These are phyloP conservation scores for Diospyros kaki DNA, from an alignment of 148 eudicot species.

Conservation along the genomic window DNA sequence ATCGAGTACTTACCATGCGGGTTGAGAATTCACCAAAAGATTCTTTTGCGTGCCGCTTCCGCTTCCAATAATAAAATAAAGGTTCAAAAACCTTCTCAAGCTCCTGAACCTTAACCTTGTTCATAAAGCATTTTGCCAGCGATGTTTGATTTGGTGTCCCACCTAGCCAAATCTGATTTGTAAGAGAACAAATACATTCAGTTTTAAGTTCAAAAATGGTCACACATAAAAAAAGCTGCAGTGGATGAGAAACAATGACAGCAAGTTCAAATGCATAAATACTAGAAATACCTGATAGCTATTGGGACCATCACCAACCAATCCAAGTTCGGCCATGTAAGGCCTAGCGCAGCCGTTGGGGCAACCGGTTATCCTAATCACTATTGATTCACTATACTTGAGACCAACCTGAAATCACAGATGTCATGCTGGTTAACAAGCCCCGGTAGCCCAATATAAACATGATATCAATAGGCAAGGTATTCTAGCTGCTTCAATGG, in stretches of 20 bases:
- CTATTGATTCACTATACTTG: constrained; percentile 65
- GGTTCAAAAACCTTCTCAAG: constrained; percentile 96
- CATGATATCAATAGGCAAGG: neutral
- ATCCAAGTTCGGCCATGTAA: constrained; percentile 99
- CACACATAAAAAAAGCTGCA: neutral
- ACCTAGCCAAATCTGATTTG: constrained; percentile 89
- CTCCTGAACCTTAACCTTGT: constrained; percentile 89
- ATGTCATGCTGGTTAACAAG: constrained; percentile 3
- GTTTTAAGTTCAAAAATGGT: neutral
- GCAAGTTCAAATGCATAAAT: neutral
- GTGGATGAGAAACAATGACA: neutral
- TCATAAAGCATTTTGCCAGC: constrained; percentile 62
- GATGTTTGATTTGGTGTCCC: constrained; percentile 90
- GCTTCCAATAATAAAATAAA: constrained; percentile 77
- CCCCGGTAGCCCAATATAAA: neutral
- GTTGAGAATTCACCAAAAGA: constrained; percentile 85
- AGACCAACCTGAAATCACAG: constrained; percentile 76
- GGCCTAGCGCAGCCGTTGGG: constrained; percentile 99
- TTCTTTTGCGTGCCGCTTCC: constrained; percentile 51
- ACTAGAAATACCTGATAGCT: constrained; percentile 74
- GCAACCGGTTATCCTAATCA: constrained; percentile 87
- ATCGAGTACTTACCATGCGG: constrained; percentile 57
- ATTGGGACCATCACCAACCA: constrained; percentile 98
- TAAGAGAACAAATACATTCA: constrained; percentile 10
- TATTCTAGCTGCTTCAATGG: neutral